Base-by-base conservation (phyloP, 2,329 filamentous ascomycete genomes). In the Hirsutella minnesotensis region DNA sequence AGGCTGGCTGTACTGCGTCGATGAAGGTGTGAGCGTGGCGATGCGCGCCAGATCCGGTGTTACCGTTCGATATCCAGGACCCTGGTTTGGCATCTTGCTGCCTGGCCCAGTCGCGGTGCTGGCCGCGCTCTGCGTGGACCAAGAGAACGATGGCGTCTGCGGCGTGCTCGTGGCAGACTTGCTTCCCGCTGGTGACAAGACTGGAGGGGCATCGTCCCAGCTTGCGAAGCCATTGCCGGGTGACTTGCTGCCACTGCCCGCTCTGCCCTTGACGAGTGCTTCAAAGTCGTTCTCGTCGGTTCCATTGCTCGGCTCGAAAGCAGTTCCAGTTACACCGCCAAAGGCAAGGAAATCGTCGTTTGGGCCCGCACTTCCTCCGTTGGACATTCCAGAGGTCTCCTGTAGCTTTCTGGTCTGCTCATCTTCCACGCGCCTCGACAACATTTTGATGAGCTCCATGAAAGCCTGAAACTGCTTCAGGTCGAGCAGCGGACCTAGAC, bases 401-500 rank as follows among this genome's bases (percentile, higher is more conserved):
- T 89, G 85, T 3, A 98, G 67, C 56, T 95, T 96, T 55, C 79
- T 81, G 7, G 75, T 83, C 54, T 96, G 92, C 57, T 96, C 92
- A 16, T 83, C 77, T 58, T 98, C 90, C 29, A 98, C 85, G 44
- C 81, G 79, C 16, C 73, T 67, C 1, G 88, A 94, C 4, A 95
- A 66, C 0, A 67, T 73, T 59, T 86, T 94, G 62, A 96, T 94
- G 38, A 95, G 70, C 4, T 79, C 69, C 87, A 96, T 95, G 60
- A 94, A 96, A 0, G 76, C 69, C 57, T 88, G 83, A 57, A 98
- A 98, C 58, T 90, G 90, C 46, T 82, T 73, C 8, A 96, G 70
- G 53, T 95, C 83, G 5, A 98, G 76, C 24, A 98, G 67, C 1
- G 92, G 92, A 0, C 92, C 92, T 3, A 98, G 69, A 55, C 83